Conservation (phyloP, 1,139 yeast genomes). For the Williopsis jadinii region DNA sequence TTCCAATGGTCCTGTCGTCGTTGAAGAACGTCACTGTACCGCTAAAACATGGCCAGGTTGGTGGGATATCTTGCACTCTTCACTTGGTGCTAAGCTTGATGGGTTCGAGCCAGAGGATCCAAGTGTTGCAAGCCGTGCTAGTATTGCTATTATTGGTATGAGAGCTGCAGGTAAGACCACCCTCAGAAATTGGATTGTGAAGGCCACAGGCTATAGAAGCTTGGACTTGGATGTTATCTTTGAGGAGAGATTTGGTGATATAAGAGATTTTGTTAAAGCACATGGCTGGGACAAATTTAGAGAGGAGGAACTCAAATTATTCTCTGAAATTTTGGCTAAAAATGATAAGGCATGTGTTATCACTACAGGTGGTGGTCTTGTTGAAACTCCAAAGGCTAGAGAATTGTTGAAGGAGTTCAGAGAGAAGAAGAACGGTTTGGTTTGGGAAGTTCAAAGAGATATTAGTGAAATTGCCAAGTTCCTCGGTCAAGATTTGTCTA, state of each 20-base stretch:
- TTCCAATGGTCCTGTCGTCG: constrained; percentile 49
- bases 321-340: constrained; percentile 42
- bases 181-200: constrained; percentile 74
- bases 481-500: constrained; percentile 64
- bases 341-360: constrained; percentile 50
- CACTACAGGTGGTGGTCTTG: constrained; percentile 97
- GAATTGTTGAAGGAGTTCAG: constrained; percentile 48
- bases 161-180: constrained; percentile 97
- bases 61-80: constrained; percentile 89
- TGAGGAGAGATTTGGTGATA: constrained; percentile 49
- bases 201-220: constrained; percentile 61
- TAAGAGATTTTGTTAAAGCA: constrained; percentile 58
- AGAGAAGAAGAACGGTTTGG: constrained; percentile 47
- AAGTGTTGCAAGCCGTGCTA: constrained; percentile 20
- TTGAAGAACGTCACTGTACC: constrained; percentile 85
- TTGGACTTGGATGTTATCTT: constrained; percentile 74
- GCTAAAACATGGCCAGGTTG: constrained; percentile 99
- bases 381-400: constrained; percentile 71
- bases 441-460: constrained; percentile 85
- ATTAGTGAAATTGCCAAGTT: constrained; percentile 73
- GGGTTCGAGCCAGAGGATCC: constrained; percentile 48
- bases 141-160: constrained; percentile 88
- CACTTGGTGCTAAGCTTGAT: constrained; percentile 55
- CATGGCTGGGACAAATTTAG: constrained; percentile 90
- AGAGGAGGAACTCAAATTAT: constrained; percentile 51